These are phyloP conservation scores for Colletotrichum shisoi DNA, from an alignment of 2,329 filamentous ascomycete genomes.

Conservation along the genomic window DNA sequence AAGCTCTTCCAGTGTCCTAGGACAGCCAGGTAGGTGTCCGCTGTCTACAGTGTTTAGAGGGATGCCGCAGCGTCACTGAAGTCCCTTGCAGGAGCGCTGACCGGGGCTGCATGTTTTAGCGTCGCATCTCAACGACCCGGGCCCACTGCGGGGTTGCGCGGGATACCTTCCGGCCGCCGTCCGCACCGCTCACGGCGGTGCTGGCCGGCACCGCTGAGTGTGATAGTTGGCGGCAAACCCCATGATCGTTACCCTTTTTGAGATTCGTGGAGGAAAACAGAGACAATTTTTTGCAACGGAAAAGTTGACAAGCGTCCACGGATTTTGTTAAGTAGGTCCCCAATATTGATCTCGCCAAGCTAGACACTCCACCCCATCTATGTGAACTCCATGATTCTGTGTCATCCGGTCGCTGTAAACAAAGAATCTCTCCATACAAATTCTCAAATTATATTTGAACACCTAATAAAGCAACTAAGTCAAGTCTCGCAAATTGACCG, in stretches of 20 bases:
- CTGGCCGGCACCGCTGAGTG: conserved; percentile 1
- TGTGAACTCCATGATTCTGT: no score
- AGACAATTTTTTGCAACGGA: no score
- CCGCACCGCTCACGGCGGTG: neutral
- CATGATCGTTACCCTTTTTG: neutral
- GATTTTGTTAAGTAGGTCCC: no score
- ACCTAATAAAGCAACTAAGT: no score
- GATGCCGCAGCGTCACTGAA: conserved; percentile 29
- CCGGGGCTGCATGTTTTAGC: conserved; percentile 21
- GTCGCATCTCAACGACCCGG: conserved; percentile 19
- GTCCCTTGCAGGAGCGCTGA: conserved; percentile 39
- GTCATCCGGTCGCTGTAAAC: no score
- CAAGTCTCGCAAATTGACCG: no score
- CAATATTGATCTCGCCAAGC: no score
- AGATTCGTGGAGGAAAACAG: no score
- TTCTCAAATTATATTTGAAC: no score
- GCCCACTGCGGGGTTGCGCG: conserved; percentile 34
- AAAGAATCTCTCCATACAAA: no score
- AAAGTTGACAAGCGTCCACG: no score
- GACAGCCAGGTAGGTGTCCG: conserved; percentile 37
- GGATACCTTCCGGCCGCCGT: conserved; percentile 10
- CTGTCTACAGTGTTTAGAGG: conserved; percentile 2
- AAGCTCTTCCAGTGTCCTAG: conserved; percentile 8
- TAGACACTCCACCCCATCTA: no score
- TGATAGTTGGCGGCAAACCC: neutral